Evolutionary conservation across 2,329 filamentous ascomycete species (phyloP).

Genomic region (Stachybotrys chartarum): DNA sequence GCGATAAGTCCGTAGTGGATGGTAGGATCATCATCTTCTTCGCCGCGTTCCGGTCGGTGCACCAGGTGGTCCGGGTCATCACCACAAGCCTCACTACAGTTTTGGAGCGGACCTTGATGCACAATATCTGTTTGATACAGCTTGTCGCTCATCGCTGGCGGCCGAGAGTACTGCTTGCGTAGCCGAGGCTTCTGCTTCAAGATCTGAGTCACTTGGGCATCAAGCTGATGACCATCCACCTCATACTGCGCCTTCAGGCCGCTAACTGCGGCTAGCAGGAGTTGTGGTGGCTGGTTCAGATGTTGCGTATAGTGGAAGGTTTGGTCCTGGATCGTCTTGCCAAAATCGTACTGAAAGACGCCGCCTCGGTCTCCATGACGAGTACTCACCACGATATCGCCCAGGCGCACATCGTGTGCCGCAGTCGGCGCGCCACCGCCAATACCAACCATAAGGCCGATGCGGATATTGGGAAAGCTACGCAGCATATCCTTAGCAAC

Average conservation of each 20-base stretch:
- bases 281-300: constrained; percentile 1
- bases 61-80: constrained; percentile 1
- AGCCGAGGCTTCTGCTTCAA: neutral
- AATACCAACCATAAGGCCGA: constrained; percentile 8
- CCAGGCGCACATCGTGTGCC: constrained; percentile 6
- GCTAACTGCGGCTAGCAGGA: constrained; percentile 1
- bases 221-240: neutral
- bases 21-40: constrained; percentile 6
- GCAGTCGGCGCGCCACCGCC: constrained; percentile 11
- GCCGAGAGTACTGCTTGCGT: neutral
- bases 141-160: neutral
- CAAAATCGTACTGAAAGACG: constrained; percentile 6
- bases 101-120: neutral
- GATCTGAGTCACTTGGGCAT: neutral
- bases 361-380: neutral
- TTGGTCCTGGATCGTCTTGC: constrained; percentile 1
- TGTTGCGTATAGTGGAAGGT: neutral
- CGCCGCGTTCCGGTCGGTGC: neutral
- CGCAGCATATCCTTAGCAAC: constrained; percentile 21
- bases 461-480: constrained; percentile 17
- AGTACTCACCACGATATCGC: constrained; percentile 6
- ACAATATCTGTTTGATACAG: neutral
- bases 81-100: constrained; percentile 1
- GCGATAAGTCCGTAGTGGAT: constrained; percentile 13
- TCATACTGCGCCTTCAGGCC: neutral